Base-by-base conservation (phyloP, 805 yeast genomes). In the Monosporozyma servazzii region DNA sequence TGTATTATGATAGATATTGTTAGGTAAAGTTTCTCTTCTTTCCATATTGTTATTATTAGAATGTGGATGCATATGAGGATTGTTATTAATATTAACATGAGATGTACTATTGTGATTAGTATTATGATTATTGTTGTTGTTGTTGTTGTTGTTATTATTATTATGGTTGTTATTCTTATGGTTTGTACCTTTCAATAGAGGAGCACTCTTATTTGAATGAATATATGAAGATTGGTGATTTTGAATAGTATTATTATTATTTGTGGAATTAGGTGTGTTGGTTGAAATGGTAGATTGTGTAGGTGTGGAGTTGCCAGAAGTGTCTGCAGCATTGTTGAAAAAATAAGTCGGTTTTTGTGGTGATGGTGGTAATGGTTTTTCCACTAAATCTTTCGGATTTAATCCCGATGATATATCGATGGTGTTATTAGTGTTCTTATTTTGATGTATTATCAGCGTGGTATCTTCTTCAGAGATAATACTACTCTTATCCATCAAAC, bases 201-300 rank as follows among this genome's bases (percentile, higher is more conserved):
- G 54, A 10, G 48, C 47, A 37, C 52, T 51, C 8, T 13, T 41
- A 45, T 55, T 54, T 11, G 47, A 45, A 48, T 51, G 51, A 17
- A 44, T 40, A 30, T 44, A 48, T 30, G 51, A 45, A 20, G 40
- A 29, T 13, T 46, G 27, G 30, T 39, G 40, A 11, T 43, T 44
- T 11, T 25, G 21, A 18, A 39, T 30, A 25, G 43, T 36, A 20
- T 50, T 48, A n/a, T 37, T 41, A 48, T 40, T 41, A 23, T 17
- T 18, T 20, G 42, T 17, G 17, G 23, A 23, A 44, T n/a, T 44
- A 15, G 44, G 9, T 23, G 30, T 31, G 21, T 31, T 21, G 9
- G 15, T 27, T 33, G 17, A 33, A 4, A 9, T 18, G 3, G 41
- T 18, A 11, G 23, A 9, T 8, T 23, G 23, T 37, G 23, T 37